Evolutionary conservation across 805 yeast species (phyloP), one percentile per base, ranked within the genome.

Genomic region (Tetrapisispora fleetii): DNA sequence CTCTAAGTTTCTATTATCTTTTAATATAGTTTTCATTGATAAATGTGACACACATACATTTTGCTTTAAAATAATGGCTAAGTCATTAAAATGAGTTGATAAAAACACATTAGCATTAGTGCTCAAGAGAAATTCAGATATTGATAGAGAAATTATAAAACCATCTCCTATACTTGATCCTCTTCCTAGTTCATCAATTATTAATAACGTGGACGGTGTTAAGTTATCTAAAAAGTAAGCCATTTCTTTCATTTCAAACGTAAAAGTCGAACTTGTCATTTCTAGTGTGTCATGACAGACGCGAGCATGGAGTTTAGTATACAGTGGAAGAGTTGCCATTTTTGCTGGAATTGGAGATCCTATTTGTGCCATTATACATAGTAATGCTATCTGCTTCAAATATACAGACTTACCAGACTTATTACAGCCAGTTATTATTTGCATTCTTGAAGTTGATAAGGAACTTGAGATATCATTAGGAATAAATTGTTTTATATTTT

Each of bases 371-470:
- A 80, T 68, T 10, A 79, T 70, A 2, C 65, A 66, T 13, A 76
- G 54, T 4, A 77, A 54, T 1, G 79, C 76, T 13, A 77, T 62
- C 52, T 78, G 81, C 48, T 71, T 74, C 33, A 79, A 66, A 50
- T 75, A 76, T 3, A 78, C 75, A 0, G 83, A 78, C 55, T 79
- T 80, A 0, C 84, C 85, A 43, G 82, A 79, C 79, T 75, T 76
- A 50, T 79, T 79, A 13, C 78, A 75, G 0, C 84, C 83, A 0
- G 83, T 79, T 5, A 79, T 68, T 1, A 79, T 68, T 48, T 74
- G 77, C 9, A 76, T 56, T 28, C 72, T 54, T 2, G 78, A 72
- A 8, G 66, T 59, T 10, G 62, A 66, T 5, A 57, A 50, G 7
- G 64, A 54, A 4, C 68, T 62, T 4, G 63, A 61, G 1, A 72